Base-by-base conservation (phyloP, 106 monocot species). In the Allium sativum region DNA sequence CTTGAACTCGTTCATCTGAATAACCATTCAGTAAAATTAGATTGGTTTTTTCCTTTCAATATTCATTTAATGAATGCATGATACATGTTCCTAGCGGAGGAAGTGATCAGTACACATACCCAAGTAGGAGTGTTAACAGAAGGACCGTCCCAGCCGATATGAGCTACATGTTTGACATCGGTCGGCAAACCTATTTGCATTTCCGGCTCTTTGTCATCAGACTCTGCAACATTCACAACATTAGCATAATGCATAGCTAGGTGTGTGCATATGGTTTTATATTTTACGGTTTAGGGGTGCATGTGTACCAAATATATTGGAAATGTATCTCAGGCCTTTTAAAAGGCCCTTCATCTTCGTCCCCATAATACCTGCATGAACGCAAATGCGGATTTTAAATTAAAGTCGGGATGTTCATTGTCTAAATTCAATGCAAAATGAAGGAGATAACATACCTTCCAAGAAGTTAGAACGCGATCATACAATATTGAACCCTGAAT, bases 171-270 rank as follows among this genome's bases (percentile, higher is more conserved):
- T 58, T 77, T 77, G 12, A 82, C 81, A 21, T 82, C 73, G 8
- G 81, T 82, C 2, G 81, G 81, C 31, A 66, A 48, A 41, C 81
- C 81, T 18, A 82, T 82, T 20, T 77, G 54, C 81, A 81, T 81
- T 61, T 81, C 73, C 10, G 56, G 70, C 60, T 81, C 76, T 55
- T 76, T 73, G 1, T 48, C 44, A 12, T 81, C 69, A 41, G 59
- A 48, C 18, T 62, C 72, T 68, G 6, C 44, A 56, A 40, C 31
- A 52, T 52, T 7, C 18, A 48, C 18, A 13, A 62, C 1, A 47
- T 62, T 0, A 21, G 18, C 21, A 62, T 20, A 16, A 21, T 12
- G 7, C 19, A 42, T 17, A 17, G 1, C 8, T 17, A 7, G 10
- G 55, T 55, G 66, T 52, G 14, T 45, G 62, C 1, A 31, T 60